These are phyloP conservation scores for Aphanocladium album DNA, from an alignment of 2,329 filamentous ascomycete species.

Conservation along the genomic window DNA sequence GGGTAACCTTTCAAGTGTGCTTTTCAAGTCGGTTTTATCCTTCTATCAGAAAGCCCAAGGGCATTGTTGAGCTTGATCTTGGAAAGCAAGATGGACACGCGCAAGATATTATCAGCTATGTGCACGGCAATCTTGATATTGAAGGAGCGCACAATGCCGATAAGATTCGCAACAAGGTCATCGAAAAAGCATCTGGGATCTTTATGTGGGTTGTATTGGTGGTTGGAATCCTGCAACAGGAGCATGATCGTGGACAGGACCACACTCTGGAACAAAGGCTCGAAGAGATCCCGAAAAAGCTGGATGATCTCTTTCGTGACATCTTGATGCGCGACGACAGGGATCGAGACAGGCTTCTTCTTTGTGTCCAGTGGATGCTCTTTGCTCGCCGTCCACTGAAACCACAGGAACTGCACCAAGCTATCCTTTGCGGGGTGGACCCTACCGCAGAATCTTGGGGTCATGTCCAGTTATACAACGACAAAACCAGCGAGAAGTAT, in stretches of 20 bases:
- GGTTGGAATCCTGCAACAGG: conserved; percentile 32
- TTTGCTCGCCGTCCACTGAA: conserved; percentile 40
- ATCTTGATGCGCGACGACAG: conserved; percentile 43
- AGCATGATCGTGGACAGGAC: conserved; percentile 23
- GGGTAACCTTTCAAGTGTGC: conserved; percentile 28
- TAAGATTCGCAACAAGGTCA: conserved; percentile 20
- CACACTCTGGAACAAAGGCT: conserved; percentile 25
- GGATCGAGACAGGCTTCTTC: conserved; percentile 34
- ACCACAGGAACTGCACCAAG: conserved; percentile 38
- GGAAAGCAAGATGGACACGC: conserved; percentile 23
- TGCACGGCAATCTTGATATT: conserved; percentile 11
- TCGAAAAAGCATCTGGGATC: conserved; percentile 33
- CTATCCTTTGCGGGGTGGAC: conserved; percentile 9
- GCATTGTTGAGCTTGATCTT: conserved; percentile 19
- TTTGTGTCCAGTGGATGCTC: conserved; percentile 49
- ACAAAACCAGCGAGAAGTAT: conserved; percentile 24
- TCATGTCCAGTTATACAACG: no score
- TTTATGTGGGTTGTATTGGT: conserved; percentile 44
- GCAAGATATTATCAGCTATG: conserved; percentile 21
- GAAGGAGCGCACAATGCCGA: accelerated
- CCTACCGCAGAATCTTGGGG: no score
- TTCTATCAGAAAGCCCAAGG: conserved; percentile 28
- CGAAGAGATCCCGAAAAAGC: conserved; percentile 29
- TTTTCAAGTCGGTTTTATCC: conserved; percentile 48
- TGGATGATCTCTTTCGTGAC: conserved; percentile 45